Evolutionary conservation across 257 asterid genomes (phyloP).

Genomic region (Solanum lycopersicoides): DNA sequence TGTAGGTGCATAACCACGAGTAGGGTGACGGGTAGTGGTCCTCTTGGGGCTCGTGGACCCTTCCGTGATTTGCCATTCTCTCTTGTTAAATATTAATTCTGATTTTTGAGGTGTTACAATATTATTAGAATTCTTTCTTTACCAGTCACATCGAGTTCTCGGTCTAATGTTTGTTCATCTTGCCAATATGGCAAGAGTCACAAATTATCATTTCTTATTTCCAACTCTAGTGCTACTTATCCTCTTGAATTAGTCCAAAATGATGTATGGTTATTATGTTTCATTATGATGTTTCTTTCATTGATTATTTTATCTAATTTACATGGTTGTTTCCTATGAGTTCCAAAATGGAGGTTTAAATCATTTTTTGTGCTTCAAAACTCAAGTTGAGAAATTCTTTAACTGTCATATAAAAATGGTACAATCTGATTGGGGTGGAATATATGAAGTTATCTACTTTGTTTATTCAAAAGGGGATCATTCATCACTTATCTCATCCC

Average conservation of each 20-base stretch:
- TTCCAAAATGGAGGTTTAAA: background rate
- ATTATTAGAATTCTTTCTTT: background rate
- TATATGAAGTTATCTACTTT: background rate
- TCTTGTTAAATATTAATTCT: no score
- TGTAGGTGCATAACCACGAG: no score
- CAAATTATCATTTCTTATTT: no score
- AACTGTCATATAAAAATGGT: background rate
- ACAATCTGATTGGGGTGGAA: background rate
- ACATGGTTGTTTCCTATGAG: background rate
- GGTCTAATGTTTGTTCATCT: background rate
- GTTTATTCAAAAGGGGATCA: background rate
- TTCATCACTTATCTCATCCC: background rate
- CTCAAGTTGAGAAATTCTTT: background rate
- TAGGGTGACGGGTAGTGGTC: no score
- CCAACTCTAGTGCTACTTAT: background rate
- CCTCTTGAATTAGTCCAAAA: background rate
- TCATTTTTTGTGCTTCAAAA: no score
- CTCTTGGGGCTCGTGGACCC: no score
- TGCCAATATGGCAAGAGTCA: background rate
- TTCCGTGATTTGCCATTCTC: no score
- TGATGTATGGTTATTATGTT: no score
- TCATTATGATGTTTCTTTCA: background rate
- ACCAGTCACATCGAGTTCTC: background rate
- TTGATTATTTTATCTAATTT: background rate
- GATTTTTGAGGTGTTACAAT: no score